A percentile compares a stretch with the other conserved stretches of the same genome.
Evolutionary conservation across 495 filamentous ascomycete species (phyloP).

Genomic region (Xanthoparmelia taractica): DNA sequence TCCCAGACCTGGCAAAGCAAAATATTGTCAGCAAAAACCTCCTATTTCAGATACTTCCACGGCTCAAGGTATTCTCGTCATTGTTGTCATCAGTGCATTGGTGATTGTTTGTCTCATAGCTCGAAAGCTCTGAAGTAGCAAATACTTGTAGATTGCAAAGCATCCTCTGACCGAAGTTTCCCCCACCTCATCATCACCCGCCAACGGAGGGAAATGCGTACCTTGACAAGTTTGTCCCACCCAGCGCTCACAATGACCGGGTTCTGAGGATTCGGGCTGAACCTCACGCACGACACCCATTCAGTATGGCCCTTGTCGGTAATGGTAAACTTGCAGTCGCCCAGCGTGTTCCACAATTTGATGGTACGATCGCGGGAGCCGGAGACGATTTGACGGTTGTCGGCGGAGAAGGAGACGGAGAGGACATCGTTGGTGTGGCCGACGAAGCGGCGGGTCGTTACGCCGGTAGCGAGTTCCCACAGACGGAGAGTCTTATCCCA

Average conservation of each 20-base stretch:
- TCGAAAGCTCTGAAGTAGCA: slow-evolving; percentile 99
- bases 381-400: slow-evolving; percentile 99
- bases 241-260: slow-evolving; percentile 97
- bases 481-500: slow-evolving; percentile 99
- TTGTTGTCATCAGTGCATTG: slow-evolving; percentile 68
- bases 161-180: slow-evolving; percentile 65
- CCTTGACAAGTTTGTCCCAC: slow-evolving; percentile 99
- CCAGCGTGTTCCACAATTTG: slow-evolving; percentile 99
- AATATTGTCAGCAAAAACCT: slow-evolving; percentile 4
- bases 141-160: slow-evolving; percentile 89
- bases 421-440: slow-evolving; percentile 99
- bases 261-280: slow-evolving; percentile 99
- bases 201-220: slow-evolving; percentile 45
- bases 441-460: slow-evolving; percentile 95
- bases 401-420: slow-evolving; percentile 99
- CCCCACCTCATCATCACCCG: not conserved
- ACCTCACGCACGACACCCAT: slow-evolving; percentile 98
- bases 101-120: slow-evolving; percentile 98
- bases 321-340: slow-evolving; percentile 99
- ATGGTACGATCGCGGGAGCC: slow-evolving; percentile 96
- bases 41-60: slow-evolving; percentile 1
- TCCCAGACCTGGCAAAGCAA: slow-evolving; percentile 79
- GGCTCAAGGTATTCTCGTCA: not conserved
- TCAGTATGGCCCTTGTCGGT: slow-evolving; percentile 99
- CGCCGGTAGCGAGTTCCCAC: slow-evolving; percentile 95